Base-by-base conservation (phyloP, 73 alveolate species). In the Paramecium pentaurelia region DNA sequence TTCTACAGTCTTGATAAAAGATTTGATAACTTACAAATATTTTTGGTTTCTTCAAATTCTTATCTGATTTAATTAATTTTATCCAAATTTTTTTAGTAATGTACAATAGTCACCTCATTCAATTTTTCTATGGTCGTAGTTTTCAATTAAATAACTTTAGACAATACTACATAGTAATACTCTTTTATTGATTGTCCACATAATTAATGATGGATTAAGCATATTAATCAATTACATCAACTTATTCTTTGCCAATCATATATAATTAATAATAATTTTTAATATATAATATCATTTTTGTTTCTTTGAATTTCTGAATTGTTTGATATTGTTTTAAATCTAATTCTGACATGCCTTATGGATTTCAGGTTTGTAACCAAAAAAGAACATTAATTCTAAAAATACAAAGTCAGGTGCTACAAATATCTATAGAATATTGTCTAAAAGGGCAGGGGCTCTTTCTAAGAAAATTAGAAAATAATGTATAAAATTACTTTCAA, bases 201-300 rank as follows among this genome's bases (percentile, higher is more conserved):
- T 80, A 80, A 47, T 80, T 42, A 7, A 80, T 36, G 4, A 80
- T 42, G 9, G 91, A 38, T 32, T 45, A 18, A 44, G 77, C 71
- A 80, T 80, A 80, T 80, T 80, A 42, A 47, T 80, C 75, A 18
- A 80, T 18, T 3, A 80, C 58, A 47, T 80, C 91, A 25, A 45
- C 71, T 80, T 80, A 30, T n/a, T 80, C 91, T 80, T 80, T 80
- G 27, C 91, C 91, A 45, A 80, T 80, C 91, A 80, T 80, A 18
- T 34, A 34, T 34, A 3, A 25, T 12, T 32, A 28, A 64, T 64
- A 64, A 12, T 73, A n/a, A 16, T 4, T 73, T 30, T 37, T 73
- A 49, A 54, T 54, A 22, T 22, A 54, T 54, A 16, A 54, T 54
- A 54, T 54, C 87, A 73, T 12, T 12, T 73, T 16, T 16, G 20